Base-by-base conservation (phyloP, 352 stramenopile genomes). In the Globisporangium alternatum region DNA sequence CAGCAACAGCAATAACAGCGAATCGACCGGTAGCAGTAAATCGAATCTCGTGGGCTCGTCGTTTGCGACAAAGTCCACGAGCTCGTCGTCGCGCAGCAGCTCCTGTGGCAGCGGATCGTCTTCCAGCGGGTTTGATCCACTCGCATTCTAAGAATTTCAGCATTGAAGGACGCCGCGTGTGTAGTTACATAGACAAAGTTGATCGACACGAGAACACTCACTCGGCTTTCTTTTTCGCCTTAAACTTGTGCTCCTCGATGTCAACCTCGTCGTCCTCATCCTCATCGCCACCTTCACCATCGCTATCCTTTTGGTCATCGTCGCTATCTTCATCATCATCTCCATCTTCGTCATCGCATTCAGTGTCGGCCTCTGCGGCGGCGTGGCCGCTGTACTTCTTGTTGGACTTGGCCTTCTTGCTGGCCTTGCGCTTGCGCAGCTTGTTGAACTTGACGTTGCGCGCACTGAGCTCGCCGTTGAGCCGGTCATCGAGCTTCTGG, bases 401-500 rank as follows among this genome's bases (percentile, higher is more conserved):
- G 58, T 77, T 84, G 39, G 74, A 62, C 56, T 88, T 90, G 45
- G 76, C 71, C 33, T 71, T 67, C 49, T 80, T 72, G 58, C 72
- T 84, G 5, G 79, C 76, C 43, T 93, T 93, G 65, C 87, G 87
- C 43, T 84, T 84, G 33, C 83, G 74, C 44, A 91, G 66, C 31
- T 75, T 77, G n/a, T 75, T 69, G 54, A 93, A 89, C 64, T 92
- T 90, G 58, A 72, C 33, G 64, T 71, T 91, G 39, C 73, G 76
- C 31, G 76, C 72, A 60, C 85, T 93, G 37, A 84, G 54, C 25
- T 60, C 60, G 9, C 85, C 85, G 56, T 93, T 93, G 39, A 90
- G 52, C 21, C 81, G 75, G 65, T 93, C 82, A 63, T 93, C 85
- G 37, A 93, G 64, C 64, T 93, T 93, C 61, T 86, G 76, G 31